phyloP scores from a whole-genome alignment of 176 grass and related monocot genomes.

The Cenchrus americanus region DNA sequence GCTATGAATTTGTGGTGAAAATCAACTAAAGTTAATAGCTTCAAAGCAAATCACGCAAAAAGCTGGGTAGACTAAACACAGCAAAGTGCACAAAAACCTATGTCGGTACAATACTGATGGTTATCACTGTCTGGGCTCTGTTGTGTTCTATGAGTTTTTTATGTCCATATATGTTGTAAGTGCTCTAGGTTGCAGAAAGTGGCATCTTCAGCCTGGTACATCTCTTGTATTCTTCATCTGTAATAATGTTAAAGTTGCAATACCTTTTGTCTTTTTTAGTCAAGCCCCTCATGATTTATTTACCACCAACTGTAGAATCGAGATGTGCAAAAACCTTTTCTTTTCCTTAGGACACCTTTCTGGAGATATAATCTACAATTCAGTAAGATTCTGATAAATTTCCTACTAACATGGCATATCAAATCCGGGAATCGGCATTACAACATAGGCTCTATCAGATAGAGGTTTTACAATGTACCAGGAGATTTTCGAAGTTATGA shows the following conservation, averaged over 20 bases:
- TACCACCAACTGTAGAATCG: conserved; percentile 33
- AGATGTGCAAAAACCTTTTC: conserved; percentile 24
- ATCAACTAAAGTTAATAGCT: conserved; percentile 6
- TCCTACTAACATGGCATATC: not conserved
- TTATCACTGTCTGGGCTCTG: conserved; percentile 42
- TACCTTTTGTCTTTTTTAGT: conserved; percentile 45
- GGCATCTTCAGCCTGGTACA: conserved; percentile 33
- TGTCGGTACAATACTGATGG: conserved; percentile 35
- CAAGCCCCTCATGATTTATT: conserved; percentile 42
- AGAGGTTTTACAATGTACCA: not conserved
- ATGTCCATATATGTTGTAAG: conserved; percentile 40
- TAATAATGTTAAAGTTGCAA: conserved; percentile 41
- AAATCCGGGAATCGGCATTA: not conserved
- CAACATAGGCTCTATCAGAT: conserved; percentile 19
- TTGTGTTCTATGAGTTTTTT: conserved; percentile 42
- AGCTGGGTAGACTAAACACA: conserved; percentile 32
- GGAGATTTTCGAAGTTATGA: conserved; percentile 12
- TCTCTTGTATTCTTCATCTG: conserved; percentile 38
- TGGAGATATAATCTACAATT: conserved; percentile 2
- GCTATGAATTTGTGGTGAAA: conserved; percentile 13
- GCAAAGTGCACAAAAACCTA: conserved; percentile 6
- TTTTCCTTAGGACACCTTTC: conserved; percentile 20
- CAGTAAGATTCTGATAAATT: conserved; percentile 21
- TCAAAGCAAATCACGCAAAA: conserved; percentile 16
- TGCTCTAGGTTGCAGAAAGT: conserved; percentile 43